phyloP scores from a whole-genome alignment of 331 rosid genomes.

The Dryas integrifolia region DNA sequence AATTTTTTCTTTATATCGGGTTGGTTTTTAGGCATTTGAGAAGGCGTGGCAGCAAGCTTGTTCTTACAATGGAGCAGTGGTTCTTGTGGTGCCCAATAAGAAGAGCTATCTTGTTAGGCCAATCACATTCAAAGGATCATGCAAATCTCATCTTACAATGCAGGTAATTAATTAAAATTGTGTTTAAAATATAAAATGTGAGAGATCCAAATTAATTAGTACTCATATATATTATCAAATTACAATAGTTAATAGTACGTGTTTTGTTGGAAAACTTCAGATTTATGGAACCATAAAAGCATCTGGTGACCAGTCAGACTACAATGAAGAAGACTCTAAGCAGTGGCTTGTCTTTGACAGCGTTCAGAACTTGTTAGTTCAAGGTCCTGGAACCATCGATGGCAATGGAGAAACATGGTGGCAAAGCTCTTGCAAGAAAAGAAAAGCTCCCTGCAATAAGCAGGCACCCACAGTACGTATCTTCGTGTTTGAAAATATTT shows the following conservation, averaged over 20 bases:
- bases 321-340: conserved; percentile 26
- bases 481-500: too few species aligned
- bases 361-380: conserved; percentile 35
- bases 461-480: conserved; percentile 13
- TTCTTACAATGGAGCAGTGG: conserved; percentile 23
- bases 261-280: conserved; percentile 20
- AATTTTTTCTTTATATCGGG: not conserved
- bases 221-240: not conserved
- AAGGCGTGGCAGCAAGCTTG: conserved; percentile 73
- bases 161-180: conserved; percentile 34
- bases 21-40: conserved; percentile 53
- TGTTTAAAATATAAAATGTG: too few species aligned
- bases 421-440: conserved; percentile 68
- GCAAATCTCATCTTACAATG: conserved; percentile 51
- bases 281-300: conserved; percentile 61
- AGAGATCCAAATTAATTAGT: too few species aligned
- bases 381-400: conserved; percentile 67
- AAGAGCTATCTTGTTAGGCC: conserved; percentile 55
- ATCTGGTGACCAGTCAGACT: conserved; percentile 47
- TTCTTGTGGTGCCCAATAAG: conserved; percentile 41
- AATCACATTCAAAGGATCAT: conserved; percentile 65
- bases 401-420: conserved; percentile 80
- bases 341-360: conserved; percentile 55
- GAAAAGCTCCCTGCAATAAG: not conserved
- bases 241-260: not conserved